Percentiles rank a stretch among this genome's conserved stretches.
These are phyloP conservation scores for Purshia tridentata DNA, from an alignment of 306 rosid species.

Conservation along the genomic window DNA sequence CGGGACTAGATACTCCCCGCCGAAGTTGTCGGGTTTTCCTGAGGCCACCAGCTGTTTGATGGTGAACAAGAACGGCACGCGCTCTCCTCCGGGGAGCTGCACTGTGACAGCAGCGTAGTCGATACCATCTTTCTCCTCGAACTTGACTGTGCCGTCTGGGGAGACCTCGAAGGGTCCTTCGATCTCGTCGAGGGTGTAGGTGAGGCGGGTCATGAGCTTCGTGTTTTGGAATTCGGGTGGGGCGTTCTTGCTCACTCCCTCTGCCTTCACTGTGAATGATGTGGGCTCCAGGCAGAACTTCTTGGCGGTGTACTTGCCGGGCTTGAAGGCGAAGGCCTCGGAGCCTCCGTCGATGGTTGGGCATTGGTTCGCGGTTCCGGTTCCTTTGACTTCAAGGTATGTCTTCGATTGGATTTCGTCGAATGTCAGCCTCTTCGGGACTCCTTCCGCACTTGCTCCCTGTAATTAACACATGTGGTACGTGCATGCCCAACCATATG, in stretches of 20 bases:
- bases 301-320: slow-evolving; percentile 80
- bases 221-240: slow-evolving; percentile 87
- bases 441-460: slow-evolving; percentile 96
- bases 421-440: slow-evolving; percentile 75
- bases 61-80: slow-evolving; percentile 97
- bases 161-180: slow-evolving; percentile 93
- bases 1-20: slow-evolving; percentile 76
- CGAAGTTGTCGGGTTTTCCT: slow-evolving; percentile 69
- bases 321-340: slow-evolving; percentile 68
- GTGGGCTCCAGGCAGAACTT: slow-evolving; percentile 90
- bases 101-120: slow-evolving; percentile 90
- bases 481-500: too few relatives aligned
- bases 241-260: slow-evolving; percentile 76
- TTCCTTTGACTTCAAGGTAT: slow-evolving; percentile 87
- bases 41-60: slow-evolving; percentile 88
- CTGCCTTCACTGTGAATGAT: slow-evolving; percentile 94
- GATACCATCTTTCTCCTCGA: slow-evolving; percentile 88
- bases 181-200: slow-evolving; percentile 93
- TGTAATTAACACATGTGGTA: slow-evolving; percentile 18
- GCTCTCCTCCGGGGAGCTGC: slow-evolving; percentile 89
- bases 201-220: slow-evolving; percentile 95
- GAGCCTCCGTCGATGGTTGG: slow-evolving; percentile 89
- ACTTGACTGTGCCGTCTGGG: slow-evolving; percentile 64
- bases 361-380: slow-evolving; percentile 95
- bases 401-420: slow-evolving; percentile 98